A percentile compares a stretch with the other conserved stretches of the same genome.
Conservation (phyloP, 129 eudicot species). For the Flaveria bidentis region DNA sequence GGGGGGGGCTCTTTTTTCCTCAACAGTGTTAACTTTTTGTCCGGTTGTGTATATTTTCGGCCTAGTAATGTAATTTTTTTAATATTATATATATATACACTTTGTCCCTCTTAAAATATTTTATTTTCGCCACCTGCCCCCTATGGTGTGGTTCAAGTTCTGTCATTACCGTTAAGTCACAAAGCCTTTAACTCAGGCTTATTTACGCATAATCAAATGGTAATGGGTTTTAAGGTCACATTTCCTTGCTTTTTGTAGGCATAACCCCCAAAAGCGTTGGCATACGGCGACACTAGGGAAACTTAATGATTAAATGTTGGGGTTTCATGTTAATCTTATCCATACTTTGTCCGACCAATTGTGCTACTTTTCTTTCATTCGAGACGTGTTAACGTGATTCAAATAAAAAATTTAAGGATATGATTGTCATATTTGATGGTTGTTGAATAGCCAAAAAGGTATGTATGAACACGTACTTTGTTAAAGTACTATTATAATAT, state of each 20-base stretch:
- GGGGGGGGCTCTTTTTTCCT: no score
- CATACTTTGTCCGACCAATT: conserved; percentile 23
- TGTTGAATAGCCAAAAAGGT: conserved; percentile 4
- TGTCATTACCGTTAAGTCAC: no score
- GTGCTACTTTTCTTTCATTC: conserved; percentile 23
- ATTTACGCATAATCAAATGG: neutral
- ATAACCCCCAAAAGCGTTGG: conserved; percentile 19
- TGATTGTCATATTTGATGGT: conserved; percentile 10
- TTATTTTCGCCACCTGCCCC: no score
- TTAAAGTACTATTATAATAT: neutral
- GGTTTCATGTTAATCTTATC: neutral
- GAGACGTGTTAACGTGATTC: conserved; percentile 9
- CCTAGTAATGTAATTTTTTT: no score
- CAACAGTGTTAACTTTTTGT: no score
- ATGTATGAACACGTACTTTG: neutral
- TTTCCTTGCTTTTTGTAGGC: conserved; percentile 23
- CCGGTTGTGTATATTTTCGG: no score
- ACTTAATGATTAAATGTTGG: conserved; percentile 24
- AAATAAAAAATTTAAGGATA: neutral
- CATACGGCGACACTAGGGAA: conserved; percentile 14
- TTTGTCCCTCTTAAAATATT: no score
- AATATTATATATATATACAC: no score
- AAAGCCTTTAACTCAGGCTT: neutral
- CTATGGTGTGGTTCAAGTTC: no score
- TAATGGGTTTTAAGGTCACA: conserved; percentile 25